A percentile compares a stretch with the other conserved stretches of the same genome.
Evolutionary conservation across 1,139 yeast genomes (phyloP).

Genomic region (Diutina pseudorugosa): DNA sequence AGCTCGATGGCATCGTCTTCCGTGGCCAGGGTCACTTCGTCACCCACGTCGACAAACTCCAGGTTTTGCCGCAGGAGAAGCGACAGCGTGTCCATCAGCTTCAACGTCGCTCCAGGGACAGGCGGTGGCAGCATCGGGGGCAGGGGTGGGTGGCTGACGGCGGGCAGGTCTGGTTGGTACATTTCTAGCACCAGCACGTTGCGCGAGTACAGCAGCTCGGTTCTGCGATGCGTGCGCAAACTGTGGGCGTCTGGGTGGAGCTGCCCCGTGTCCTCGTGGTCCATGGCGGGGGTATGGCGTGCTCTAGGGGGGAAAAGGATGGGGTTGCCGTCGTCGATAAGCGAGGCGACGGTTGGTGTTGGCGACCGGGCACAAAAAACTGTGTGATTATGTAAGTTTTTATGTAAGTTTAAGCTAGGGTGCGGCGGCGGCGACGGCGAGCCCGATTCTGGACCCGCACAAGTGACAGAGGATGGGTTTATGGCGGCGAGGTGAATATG

Average conservation of each 20-base stretch:
- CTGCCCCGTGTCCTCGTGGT: neutral
- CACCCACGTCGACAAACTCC: neutral
- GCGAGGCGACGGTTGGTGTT: neutral
- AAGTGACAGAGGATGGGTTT: too few species aligned
- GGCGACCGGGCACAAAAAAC: neutral
- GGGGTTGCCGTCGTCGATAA: neutral
- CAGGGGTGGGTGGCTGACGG: neutral
- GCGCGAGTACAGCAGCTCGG: slow-evolving; percentile 3
- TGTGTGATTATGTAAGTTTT: too few species aligned
- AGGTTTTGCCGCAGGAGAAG: neutral
- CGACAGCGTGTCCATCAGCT: neutral
- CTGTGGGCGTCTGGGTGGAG: neutral
- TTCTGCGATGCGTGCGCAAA: neutral
- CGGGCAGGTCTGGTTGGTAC: slow-evolving; percentile 3
- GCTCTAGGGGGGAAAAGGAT: neutral
- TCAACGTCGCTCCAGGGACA: neutral
- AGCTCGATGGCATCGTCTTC: neutral
- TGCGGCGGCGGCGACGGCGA: neutral
- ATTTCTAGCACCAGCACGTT: slow-evolving; percentile 3
- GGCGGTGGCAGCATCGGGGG: neutral
- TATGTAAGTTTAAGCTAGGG: neutral
- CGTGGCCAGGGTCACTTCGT: neutral
- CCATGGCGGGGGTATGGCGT: neutral
- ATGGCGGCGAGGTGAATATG: neutral
- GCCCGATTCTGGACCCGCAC: too few species aligned